Base-by-base conservation (phyloP, 2,329 filamentous ascomycete species). In the Tolypocladium inflatum region DNA sequence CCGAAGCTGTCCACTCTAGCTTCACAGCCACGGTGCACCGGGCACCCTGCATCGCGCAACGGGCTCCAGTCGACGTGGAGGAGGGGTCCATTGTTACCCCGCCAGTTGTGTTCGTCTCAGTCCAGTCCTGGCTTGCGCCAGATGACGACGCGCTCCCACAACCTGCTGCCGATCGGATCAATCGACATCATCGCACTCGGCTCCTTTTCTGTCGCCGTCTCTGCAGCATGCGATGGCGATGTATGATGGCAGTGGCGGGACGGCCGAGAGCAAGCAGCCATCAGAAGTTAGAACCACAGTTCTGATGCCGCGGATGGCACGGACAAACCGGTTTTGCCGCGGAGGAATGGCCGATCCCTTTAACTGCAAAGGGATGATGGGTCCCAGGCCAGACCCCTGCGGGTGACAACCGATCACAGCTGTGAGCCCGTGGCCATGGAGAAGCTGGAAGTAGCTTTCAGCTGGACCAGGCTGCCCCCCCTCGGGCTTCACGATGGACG, bases 381-480 rank as follows among this genome's bases (percentile, higher is more conserved):
- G 55, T n/a, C 38, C n/a, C 6, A 26, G 26, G 8, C 42, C 33
- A 19, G 55, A 38, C 55, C 55, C 52, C 35, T 38, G 35, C 35
- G 51, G 17, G 48, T 51, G 48, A 51, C 30, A 51, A 33, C 10
- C 30, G 19, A 35, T 35, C 43, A 43, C 52, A 48, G 50, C 39
- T 58, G 55, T 56, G n/a, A n/a, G n/a, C n/a, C n/a, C n/a, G n/a
- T n/a, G 54, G 55, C 30, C 50, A 57, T 51, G 50, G 58, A 43
- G 39, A 55, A 60, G 59, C 55, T 60, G 50, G 41, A 37, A 53
- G 50, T 48, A 56, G 55, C 56, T 55, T 58, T 58, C 58, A 61
- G 60, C 58, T 61, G 48, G 30, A 39, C 57, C 48, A 45, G 57
- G 57, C 59, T 59, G n/a, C 52, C 55, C n/a, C 53, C 55, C 43